These are phyloP conservation scores for Pyrenophora seminiperda DNA, from an alignment of 2,329 filamentous ascomycete species.

Conservation along the genomic window DNA sequence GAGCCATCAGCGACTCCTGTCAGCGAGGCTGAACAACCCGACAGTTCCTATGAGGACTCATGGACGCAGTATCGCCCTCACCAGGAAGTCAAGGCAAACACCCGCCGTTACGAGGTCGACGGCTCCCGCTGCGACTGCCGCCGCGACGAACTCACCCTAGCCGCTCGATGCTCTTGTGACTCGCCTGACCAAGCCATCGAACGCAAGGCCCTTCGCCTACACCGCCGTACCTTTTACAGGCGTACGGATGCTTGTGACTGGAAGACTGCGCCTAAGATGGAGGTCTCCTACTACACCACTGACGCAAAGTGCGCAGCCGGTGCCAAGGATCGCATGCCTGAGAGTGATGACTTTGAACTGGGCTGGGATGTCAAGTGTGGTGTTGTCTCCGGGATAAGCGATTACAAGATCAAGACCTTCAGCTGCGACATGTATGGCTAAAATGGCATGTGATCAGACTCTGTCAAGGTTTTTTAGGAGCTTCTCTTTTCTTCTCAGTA, in stretches of 20 bases:
- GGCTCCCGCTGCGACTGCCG: conserved; percentile 41
- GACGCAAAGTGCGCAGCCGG: conserved; percentile 47
- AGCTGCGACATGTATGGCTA: conserved; percentile 35
- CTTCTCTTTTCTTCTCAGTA: conserved; percentile 7
- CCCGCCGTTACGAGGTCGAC: conserved; percentile 33
- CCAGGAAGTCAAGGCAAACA: conserved; percentile 16
- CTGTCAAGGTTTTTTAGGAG: too few species aligned
- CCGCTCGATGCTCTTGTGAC: conserved; percentile 33
- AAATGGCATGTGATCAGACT: not conserved
- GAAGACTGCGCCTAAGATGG: conserved; percentile 49
- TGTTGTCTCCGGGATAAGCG: conserved; percentile 52
- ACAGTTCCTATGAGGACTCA: conserved; percentile 8
- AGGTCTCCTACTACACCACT: conserved; percentile 48
- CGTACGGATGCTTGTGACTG: conserved; percentile 44
- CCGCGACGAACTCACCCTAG: conserved; percentile 22
- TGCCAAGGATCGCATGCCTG: conserved; percentile 28
- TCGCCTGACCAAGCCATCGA: conserved; percentile 30
- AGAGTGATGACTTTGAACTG: conserved; percentile 46
- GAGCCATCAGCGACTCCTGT: conserved; percentile 8
- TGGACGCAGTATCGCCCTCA: conserved; percentile 9
- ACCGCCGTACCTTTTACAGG: conserved; percentile 39
- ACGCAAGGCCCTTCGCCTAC: conserved; percentile 41
- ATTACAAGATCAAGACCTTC: conserved; percentile 51
- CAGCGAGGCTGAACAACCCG: conserved; percentile 11
- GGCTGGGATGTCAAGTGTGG: conserved; percentile 46